These are phyloP conservation scores for Aspergillus avenaceus DNA, from an alignment of 495 filamentous ascomycete genomes.

Conservation along the genomic window DNA sequence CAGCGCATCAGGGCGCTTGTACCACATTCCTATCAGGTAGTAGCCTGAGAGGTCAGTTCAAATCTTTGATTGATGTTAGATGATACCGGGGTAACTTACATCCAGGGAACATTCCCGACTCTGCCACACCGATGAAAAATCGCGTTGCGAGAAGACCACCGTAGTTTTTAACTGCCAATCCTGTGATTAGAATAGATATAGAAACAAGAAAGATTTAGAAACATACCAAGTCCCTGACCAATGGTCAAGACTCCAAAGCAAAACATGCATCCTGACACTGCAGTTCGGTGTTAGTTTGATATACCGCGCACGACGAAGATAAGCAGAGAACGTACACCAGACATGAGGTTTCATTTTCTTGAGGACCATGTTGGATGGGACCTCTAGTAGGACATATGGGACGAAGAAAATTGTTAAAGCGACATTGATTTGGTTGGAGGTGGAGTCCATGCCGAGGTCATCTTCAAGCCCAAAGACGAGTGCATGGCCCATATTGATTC, in stretches of 20 bases:
- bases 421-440: too few relatives aligned
- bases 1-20: slow-evolving; percentile 47
- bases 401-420: slow-evolving; percentile 62
- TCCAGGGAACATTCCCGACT: slow-evolving; percentile 50
- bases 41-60: too few relatives aligned
- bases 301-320: too few relatives aligned
- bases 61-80: too few relatives aligned
- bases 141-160: slow-evolving; percentile 45
- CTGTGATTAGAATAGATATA: too few relatives aligned
- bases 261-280: too few relatives aligned
- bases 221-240: slow-evolving; percentile 38
- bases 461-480: slow-evolving; percentile 45
- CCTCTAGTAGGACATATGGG: slow-evolving; percentile 59
- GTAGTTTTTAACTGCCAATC: slow-evolving; percentile 40
- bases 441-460: slow-evolving; percentile 48
- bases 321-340: slow-evolving; percentile 46
- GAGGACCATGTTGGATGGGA: slow-evolving; percentile 59
- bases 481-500: slow-evolving; percentile 53
- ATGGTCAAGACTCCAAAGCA: slow-evolving; percentile 36
- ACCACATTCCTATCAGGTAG: slow-evolving; percentile 53
- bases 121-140: slow-evolving; percentile 50
- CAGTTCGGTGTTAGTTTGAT: too few relatives aligned
- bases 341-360: slow-evolving; percentile 51
- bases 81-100: too few relatives aligned
- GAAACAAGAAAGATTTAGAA: too few relatives aligned